Conservation (phyloP, 257 asterid species). For the Ophiorrhiza pumila region DNA sequence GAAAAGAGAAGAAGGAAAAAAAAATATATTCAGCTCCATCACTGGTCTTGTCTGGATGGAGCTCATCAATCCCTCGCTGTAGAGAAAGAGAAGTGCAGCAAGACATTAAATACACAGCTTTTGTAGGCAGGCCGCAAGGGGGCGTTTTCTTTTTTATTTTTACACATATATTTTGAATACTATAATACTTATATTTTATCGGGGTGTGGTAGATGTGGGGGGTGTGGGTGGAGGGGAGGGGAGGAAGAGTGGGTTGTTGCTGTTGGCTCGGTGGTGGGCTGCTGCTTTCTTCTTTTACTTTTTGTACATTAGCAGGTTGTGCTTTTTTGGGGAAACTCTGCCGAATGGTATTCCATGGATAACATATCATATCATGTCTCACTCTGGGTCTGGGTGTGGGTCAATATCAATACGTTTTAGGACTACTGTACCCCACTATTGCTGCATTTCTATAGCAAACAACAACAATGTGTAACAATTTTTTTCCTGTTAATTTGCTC, state of each 20-base stretch:
- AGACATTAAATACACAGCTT: constrained; percentile 9
- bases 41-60: not conserved
- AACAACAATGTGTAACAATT: no score
- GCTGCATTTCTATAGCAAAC: not conserved
- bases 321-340: not conserved
- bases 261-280: constrained; percentile 4
- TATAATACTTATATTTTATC: no score
- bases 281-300: not conserved
- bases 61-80: no score
- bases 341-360: not conserved
- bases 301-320: not conserved
- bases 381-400: no score
- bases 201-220: not conserved
- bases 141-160: not conserved
- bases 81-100: not conserved
- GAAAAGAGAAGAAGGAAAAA: not conserved
- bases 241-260: constrained; percentile 1
- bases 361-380: not conserved
- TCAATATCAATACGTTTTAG: not conserved
- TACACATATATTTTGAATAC: no score
- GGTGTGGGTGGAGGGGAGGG: not conserved
- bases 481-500: no score
- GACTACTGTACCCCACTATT: not conserved
- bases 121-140: no score
- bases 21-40: not conserved